Conservation (phyloP, 352 stramenopile genomes). For the Albugo laibachii region DNA sequence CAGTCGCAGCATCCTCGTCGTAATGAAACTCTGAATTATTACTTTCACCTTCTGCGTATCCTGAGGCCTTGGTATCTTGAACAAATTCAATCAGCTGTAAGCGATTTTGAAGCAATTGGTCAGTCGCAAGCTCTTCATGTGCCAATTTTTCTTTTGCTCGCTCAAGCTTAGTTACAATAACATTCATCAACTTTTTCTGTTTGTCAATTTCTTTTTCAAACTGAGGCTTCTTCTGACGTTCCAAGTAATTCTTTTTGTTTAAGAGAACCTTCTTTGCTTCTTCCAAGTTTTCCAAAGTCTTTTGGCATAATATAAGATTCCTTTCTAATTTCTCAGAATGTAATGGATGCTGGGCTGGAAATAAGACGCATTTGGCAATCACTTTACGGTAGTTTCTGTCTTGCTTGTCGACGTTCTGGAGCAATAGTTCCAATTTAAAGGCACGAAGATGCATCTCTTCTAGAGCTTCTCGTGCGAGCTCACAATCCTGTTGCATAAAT, state of each 20-base stretch:
- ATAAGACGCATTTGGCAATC: slow-evolving; percentile 38
- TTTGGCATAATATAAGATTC: slow-evolving; percentile 36
- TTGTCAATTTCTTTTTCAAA: slow-evolving; percentile 26
- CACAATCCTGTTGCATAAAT: slow-evolving; percentile 40
- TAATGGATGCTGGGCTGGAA: slow-evolving; percentile 23
- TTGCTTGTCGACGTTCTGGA: slow-evolving; percentile 41
- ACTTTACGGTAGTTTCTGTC: slow-evolving; percentile 54
- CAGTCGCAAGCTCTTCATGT: slow-evolving; percentile 39
- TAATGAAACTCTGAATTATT: neutral
- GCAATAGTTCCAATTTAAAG: slow-evolving; percentile 39
- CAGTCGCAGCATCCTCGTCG: slow-evolving; percentile 3
- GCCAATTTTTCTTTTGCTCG: slow-evolving; percentile 32
- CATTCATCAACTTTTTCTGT: slow-evolving; percentile 40
- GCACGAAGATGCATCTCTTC: slow-evolving; percentile 54
- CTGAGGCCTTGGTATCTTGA: slow-evolving; percentile 3
- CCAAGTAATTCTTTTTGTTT: slow-evolving; percentile 37
- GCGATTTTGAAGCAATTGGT: slow-evolving; percentile 43
- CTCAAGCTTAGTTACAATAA: slow-evolving; percentile 48
- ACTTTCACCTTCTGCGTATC: neutral
- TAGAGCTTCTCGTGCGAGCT: slow-evolving; percentile 53
- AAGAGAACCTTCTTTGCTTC: slow-evolving; percentile 47
- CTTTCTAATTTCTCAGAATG: slow-evolving; percentile 55
- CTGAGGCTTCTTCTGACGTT: slow-evolving; percentile 29
- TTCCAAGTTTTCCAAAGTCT: slow-evolving; percentile 44
- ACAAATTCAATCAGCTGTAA: slow-evolving; percentile 36